Evolutionary conservation across 148 eudicot genomes (phyloP), one percentile per base, ranked within the genome.

Genomic region (Arbutus unedo): DNA sequence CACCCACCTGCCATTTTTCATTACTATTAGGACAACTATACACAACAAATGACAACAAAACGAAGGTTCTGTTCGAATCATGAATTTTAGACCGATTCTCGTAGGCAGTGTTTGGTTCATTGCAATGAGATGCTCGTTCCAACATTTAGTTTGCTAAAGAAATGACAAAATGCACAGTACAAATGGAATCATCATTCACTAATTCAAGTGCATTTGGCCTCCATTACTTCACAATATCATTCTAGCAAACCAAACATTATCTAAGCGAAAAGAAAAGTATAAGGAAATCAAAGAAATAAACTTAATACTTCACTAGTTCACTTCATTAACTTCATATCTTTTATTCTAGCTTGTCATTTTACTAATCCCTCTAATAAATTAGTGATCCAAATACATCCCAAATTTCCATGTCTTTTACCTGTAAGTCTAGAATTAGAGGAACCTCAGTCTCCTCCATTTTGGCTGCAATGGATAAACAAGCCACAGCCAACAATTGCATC

Each of bases 361-460:
- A 11, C 71, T 66, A 66, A 11, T 66, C 44, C 44, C 10, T 66
- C 6, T 10, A 66, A 66, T 31, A 38, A 11, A 11, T 10, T 31
- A 66, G 0, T 66, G 43, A 66, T 66, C 43, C 43, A 64, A 45
- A 18, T 23, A 47, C 21, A 74, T 2, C 21, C 15, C 47, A 45
- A 70, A 71, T 21, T 43, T 43, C 47, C 49, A 54, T 47, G 23
- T 45, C 45, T 57, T 72, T 74, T 84, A 94, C 93, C 90, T 94
- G 98, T 76, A 94, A 90, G 89, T 93, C 93, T 38, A 94, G 82
- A 51, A 83, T 83, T 18, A 85, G 79, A 23, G 98, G 98, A 64
- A 90, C 91, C 23, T 85, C 89, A 78, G 89, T 88, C 89, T 94
- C 98, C 55, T 93, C 98, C 86, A 93, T 79, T 85, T 94, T 94